Conservation (phyloP, 371 early-diverging fungal genomes). For the Mucor irregularis region DNA sequence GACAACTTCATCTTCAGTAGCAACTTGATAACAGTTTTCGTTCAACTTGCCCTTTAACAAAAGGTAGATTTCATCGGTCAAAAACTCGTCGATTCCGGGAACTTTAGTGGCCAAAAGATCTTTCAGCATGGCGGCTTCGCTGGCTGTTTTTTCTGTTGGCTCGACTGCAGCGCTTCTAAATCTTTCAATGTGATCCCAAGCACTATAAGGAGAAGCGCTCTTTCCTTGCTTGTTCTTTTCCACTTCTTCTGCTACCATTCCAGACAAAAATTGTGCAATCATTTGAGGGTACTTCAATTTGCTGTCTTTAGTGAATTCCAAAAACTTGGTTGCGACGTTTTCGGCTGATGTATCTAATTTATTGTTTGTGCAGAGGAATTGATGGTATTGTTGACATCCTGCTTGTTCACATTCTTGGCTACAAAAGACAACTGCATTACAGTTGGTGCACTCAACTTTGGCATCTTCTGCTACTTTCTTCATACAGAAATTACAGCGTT, state of each 20-base stretch:
- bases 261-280: conserved; percentile 75
- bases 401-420: conserved; percentile 57
- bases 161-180: conserved; percentile 58
- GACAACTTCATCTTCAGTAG: conserved; percentile 27
- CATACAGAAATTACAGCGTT: conserved; percentile 73
- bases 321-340: conserved; percentile 33
- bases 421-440: conserved; percentile 68
- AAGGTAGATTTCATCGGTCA: conserved; percentile 79
- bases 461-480: conserved; percentile 41
- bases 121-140: conserved; percentile 60
- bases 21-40: conserved; percentile 66
- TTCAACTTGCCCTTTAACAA: conserved; percentile 77
- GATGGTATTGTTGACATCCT: conserved; percentile 65
- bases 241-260: conserved; percentile 75
- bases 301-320: conserved; percentile 43
- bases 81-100: conserved; percentile 80
- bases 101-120: conserved; percentile 66
- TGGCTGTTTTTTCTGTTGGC: conserved; percentile 50
- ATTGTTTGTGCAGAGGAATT: conserved; percentile 62
- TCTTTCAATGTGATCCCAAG: conserved; percentile 85
- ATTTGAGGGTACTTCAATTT: conserved; percentile 66
- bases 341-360: conserved; percentile 18
- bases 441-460: conserved; percentile 50
- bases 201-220: conserved; percentile 51
- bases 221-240: conserved; percentile 49